A percentile compares a stretch with the other conserved stretches of the same genome.
phyloP scores from a whole-genome alignment of 2,329 filamentous ascomycete genomes.

The Phaeoacremonium minimum region DNA sequence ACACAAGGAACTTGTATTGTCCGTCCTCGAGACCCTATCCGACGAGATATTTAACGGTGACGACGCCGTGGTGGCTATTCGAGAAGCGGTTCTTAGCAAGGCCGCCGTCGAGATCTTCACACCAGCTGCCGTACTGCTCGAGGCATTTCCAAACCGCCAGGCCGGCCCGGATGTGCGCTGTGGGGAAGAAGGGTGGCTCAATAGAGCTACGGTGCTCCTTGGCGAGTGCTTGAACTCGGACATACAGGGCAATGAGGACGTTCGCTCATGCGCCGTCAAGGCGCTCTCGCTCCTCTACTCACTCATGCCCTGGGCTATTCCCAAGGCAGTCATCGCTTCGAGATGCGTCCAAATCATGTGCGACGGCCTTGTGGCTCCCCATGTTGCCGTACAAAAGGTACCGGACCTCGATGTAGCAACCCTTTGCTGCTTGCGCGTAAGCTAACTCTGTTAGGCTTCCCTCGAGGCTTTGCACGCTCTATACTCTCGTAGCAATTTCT shows the following conservation, averaged over 20 bases:
- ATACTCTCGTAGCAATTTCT: constrained; percentile 70
- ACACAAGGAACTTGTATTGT: constrained; percentile 81
- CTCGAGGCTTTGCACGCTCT: constrained; percentile 81
- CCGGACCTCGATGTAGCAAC: neutral
- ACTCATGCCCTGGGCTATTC: constrained; percentile 81
- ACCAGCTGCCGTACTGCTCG: constrained; percentile 67
- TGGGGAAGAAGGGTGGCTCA: constrained; percentile 83
- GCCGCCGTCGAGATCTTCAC: constrained; percentile 94
- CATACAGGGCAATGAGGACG: constrained; percentile 59
- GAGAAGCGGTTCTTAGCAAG: constrained; percentile 80
- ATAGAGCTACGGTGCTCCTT: constrained; percentile 70
- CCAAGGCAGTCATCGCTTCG: constrained; percentile 71
- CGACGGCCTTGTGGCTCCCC: constrained; percentile 63
- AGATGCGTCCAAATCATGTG: constrained; percentile 68
- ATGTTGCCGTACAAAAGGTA: constrained; percentile 72
- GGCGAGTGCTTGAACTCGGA: constrained; percentile 66
- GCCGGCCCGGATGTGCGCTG: constrained; percentile 64
- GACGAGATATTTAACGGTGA: constrained; percentile 93
- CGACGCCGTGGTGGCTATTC: constrained; percentile 77
- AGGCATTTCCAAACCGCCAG: constrained; percentile 72
- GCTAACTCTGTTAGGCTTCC: constrained; percentile 52
- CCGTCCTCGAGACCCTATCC: constrained; percentile 83
- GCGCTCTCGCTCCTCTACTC: constrained; percentile 74
- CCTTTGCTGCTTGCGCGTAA: constrained; percentile 5
- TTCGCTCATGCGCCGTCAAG: constrained; percentile 69